Percentiles rank a stretch among this genome's conserved stretches.
Evolutionary conservation across 768 basidiomycete genomes (phyloP).

Genomic region (Trametes cinnabarina): DNA sequence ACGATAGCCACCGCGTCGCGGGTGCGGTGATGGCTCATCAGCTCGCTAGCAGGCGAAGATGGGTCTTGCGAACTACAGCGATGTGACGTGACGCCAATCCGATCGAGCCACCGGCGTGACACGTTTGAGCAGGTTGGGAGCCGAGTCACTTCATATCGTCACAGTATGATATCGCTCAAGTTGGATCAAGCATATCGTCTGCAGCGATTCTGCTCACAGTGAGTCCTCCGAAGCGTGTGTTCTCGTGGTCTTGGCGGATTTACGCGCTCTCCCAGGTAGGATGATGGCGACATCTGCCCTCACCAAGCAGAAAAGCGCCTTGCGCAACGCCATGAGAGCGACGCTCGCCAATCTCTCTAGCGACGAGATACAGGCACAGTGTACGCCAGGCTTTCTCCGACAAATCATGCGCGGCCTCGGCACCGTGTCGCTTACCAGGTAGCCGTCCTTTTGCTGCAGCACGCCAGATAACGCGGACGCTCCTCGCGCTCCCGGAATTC

Average conservation of each 20-base stretch:
- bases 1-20: not conserved
- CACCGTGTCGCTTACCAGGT: constrained; percentile 18
- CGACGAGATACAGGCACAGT: constrained; percentile 55
- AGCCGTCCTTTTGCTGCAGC: constrained; percentile 10
- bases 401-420: not conserved
- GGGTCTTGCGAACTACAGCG: not conserved
- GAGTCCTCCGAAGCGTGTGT: too few relatives aligned
- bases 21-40: not conserved
- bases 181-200: not conserved
- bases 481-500: constrained; percentile 54
- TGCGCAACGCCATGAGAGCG: constrained; percentile 51
- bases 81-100: constrained; percentile 16
- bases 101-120: constrained; percentile 12
- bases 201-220: not conserved
- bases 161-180: too few relatives aligned
- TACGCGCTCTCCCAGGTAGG: not conserved
- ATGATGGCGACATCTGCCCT: constrained; percentile 29
- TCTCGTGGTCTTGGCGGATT: not conserved
- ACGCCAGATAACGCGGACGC: constrained; percentile 49
- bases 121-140: not conserved
- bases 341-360: constrained; percentile 45
- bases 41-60: too few relatives aligned
- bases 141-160: not conserved
- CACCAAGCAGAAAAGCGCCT: constrained; percentile 49
- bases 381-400: constrained; percentile 35